These are phyloP conservation scores for Russula brevipes DNA, from an alignment of 768 basidiomycete genomes.

Conservation along the genomic window DNA sequence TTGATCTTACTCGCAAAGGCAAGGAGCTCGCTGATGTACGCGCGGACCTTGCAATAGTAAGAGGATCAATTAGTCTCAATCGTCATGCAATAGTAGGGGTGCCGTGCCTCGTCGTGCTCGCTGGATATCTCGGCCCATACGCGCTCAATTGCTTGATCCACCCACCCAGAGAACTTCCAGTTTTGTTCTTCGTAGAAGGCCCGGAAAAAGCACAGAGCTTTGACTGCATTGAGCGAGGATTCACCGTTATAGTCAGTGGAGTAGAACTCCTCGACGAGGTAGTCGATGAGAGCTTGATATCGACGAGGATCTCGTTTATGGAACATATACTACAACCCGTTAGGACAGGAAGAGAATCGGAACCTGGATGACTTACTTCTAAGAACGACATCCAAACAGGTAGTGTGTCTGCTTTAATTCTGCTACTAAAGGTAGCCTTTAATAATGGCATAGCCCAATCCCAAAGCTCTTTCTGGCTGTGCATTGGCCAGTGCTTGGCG, in stretches of 20 bases:
- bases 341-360: neutral
- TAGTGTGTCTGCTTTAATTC: slow-evolving; percentile 78
- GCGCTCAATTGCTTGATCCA: slow-evolving; percentile 56
- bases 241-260: slow-evolving; percentile 74
- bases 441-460: slow-evolving; percentile 72
- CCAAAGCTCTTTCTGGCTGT: slow-evolving; percentile 69
- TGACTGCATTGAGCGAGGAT: slow-evolving; percentile 75
- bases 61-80: neutral
- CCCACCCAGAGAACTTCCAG: slow-evolving; percentile 80
- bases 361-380: slow-evolving; percentile 43
- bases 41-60: slow-evolving; percentile 49
- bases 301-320: slow-evolving; percentile 79
- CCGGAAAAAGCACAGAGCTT: slow-evolving; percentile 61
- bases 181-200: slow-evolving; percentile 69
- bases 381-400: slow-evolving; percentile 74
- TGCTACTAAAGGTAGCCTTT: slow-evolving; percentile 57
- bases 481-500: slow-evolving; percentile 80
- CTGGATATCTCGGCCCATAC: slow-evolving; percentile 68
- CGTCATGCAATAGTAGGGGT: slow-evolving; percentile 9
- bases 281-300: slow-evolving; percentile 72
- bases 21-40: slow-evolving; percentile 69
- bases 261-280: slow-evolving; percentile 57
- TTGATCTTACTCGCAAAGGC: slow-evolving; percentile 68
- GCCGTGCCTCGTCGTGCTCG: slow-evolving; percentile 72
- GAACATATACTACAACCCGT: slow-evolving; percentile 56